Conservation (phyloP, 148 eudicot species). For the Drosera capensis region DNA sequence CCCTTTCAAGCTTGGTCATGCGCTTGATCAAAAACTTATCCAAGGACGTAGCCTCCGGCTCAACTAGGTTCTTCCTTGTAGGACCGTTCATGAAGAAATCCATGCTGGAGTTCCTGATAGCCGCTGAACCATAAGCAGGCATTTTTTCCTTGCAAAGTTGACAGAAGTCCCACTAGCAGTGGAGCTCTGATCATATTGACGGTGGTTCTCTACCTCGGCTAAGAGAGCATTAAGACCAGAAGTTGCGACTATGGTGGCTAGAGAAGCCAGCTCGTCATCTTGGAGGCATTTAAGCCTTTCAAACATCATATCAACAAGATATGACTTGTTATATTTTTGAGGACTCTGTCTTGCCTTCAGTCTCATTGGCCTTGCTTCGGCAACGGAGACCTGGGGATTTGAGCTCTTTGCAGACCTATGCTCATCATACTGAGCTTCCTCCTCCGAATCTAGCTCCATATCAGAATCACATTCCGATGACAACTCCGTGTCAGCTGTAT, state of each 20-base stretch:
- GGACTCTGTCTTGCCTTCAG: conserved; percentile 22
- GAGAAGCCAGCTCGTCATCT: conserved; percentile 87
- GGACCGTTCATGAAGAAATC: conserved; percentile 13
- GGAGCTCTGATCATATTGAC: conserved; percentile 7
- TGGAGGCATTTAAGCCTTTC: conserved; percentile 62
- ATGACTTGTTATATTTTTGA: conserved; percentile 31
- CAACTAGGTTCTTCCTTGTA: conserved; percentile 19
- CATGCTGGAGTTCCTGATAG: conserved; percentile 3
- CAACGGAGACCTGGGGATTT: not conserved
- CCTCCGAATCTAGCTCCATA: conserved; percentile 29
- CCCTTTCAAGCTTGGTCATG: conserved; percentile 68
- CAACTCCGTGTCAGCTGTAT: conserved; percentile 22
- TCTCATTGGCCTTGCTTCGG: conserved; percentile 16
- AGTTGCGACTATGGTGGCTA: conserved; percentile 88
- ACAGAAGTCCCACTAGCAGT: not conserved
- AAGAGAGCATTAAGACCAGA: conserved; percentile 83
- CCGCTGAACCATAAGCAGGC: conserved; percentile 15
- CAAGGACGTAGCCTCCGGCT: conserved; percentile 47
- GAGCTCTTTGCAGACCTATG: conserved; percentile 11
- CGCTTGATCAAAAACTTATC: conserved; percentile 70
- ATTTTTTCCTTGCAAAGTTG: conserved; percentile 9
- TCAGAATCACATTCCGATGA: conserved; percentile 46
- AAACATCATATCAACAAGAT: conserved; percentile 64
- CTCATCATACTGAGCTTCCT: conserved; percentile 12
- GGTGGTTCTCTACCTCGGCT: conserved; percentile 28